Evolutionary conservation across 2,329 filamentous ascomycete genomes (phyloP).

Genomic region (Rachicladosporium sp.): DNA sequence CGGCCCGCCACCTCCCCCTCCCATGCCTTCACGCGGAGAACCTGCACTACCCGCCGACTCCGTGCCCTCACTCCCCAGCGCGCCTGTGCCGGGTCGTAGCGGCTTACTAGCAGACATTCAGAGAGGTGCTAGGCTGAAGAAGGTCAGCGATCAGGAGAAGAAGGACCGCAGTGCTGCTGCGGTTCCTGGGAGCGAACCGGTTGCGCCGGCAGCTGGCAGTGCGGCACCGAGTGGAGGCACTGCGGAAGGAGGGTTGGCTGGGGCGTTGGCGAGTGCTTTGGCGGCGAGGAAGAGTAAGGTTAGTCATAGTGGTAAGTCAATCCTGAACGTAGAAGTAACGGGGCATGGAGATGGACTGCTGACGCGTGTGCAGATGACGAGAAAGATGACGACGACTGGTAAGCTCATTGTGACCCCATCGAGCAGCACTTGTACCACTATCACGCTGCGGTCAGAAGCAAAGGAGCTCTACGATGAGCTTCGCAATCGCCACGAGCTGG

Average conservation of each 20-base stretch:
- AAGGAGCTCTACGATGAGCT: no score
- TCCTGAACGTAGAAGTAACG: constrained; percentile 4
- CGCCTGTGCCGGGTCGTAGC: constrained; percentile 37
- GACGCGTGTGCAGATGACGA: constrained; percentile 47
- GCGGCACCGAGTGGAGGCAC: constrained; percentile 38
- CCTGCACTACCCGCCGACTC: constrained; percentile 11
- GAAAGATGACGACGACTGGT: constrained; percentile 65
- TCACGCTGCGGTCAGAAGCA: no score
- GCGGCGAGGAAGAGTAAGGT: constrained; percentile 87
- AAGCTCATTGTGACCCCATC: constrained; percentile 1
- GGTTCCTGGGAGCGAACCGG: constrained; percentile 43
- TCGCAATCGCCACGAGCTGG: no score
- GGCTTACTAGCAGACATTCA: constrained; percentile 62
- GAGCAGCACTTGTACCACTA: no score
- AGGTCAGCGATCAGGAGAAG: constrained; percentile 59
- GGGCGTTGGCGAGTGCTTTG: constrained; percentile 63
- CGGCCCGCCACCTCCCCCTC: constrained; percentile 29
- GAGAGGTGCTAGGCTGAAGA: constrained; percentile 53
- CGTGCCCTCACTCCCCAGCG: constrained; percentile 38
- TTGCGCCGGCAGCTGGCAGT: constrained; percentile 38
- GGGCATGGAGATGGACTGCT: no score
- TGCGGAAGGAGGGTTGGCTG: constrained; percentile 32
- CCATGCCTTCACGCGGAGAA: constrained; percentile 31
- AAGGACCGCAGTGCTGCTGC: constrained; percentile 56
- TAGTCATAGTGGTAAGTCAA: constrained; percentile 75